A percentile compares a stretch with the other conserved stretches of the same genome.
Evolutionary conservation across 2,329 filamentous ascomycete genomes (phyloP).

Genomic region (Botrytis pseudocinerea): DNA sequence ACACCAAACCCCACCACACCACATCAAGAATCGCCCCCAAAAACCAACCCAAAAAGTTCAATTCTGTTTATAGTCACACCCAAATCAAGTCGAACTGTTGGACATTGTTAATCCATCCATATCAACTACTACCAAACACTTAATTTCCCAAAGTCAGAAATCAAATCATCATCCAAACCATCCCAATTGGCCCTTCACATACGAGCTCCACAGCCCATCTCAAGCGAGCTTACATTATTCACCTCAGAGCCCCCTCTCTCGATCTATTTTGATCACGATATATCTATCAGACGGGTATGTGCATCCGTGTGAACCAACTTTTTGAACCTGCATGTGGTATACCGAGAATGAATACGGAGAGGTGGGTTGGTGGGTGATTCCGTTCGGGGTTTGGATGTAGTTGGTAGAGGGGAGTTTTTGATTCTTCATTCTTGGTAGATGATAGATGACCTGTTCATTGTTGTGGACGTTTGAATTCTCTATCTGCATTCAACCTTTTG

Average conservation of each 20-base stretch:
- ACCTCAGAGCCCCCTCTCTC: neutral
- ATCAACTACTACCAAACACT: too few relatives aligned
- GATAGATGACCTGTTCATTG: neutral
- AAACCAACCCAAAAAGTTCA: neutral
- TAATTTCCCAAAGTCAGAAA: too few relatives aligned
- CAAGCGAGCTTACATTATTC: slow-evolving; percentile 5
- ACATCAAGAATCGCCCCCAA: neutral
- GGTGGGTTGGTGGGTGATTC: neutral
- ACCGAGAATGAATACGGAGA: neutral
- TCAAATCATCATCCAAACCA: neutral
- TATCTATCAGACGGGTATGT: neutral
- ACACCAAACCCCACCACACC: neutral
- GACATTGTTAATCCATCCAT: too few relatives aligned
- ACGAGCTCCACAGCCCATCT: neutral
- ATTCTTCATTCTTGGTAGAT: neutral
- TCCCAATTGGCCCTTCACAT: neutral
- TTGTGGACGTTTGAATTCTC: neutral
- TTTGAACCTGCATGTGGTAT: neutral
- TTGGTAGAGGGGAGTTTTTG: too few relatives aligned
- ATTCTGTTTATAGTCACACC: neutral
- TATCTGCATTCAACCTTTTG: too few relatives aligned
- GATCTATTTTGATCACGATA: slow-evolving; percentile 2
- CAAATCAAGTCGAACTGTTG: too few relatives aligned
- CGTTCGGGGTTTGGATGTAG: neutral
- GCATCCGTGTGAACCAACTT: neutral